These are phyloP conservation scores for Populus tremula DNA, from an alignment of 345 rosid genomes.

Conservation along the genomic window DNA sequence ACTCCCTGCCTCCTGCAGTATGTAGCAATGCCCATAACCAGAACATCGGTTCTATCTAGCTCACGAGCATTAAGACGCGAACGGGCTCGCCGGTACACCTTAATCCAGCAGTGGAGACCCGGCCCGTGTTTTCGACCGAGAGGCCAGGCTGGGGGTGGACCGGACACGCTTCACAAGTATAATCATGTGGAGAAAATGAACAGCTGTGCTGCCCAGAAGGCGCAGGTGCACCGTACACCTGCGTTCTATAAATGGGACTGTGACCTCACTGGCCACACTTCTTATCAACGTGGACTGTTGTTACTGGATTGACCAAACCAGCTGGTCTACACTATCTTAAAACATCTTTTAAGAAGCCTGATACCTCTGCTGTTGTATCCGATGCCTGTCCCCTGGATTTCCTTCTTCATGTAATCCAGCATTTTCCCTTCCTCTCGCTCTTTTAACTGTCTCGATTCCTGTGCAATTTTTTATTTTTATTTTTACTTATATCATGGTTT, in stretches of 20 bases:
- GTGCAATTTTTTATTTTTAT: not conserved
- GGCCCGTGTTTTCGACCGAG: not conserved
- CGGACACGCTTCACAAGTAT: constrained; percentile 24
- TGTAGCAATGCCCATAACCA: no score
- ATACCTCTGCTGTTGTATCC: not conserved
- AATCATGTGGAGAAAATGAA: not conserved
- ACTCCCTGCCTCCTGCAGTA: no score
- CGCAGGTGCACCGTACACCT: constrained; percentile 27
- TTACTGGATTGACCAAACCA: constrained; percentile 5
- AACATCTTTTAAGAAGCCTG: not conserved
- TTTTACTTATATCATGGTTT: no score
- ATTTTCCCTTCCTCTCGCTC: not conserved
- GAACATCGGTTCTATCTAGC: no score
- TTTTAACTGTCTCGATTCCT: not conserved
- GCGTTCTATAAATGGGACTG: not conserved
- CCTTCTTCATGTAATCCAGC: not conserved
- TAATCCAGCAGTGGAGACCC: not conserved
- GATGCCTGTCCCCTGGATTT: no score
- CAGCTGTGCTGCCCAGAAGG: constrained; percentile 12
- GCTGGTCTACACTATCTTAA: constrained; percentile 3
- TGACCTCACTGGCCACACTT: not conserved
- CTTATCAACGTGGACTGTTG: not conserved
- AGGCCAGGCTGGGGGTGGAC: constrained; percentile 24
- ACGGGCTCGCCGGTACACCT: not conserved
- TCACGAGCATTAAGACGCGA: no score